Evolutionary conservation across 2,329 filamentous ascomycete genomes (phyloP).

Genomic region (Monosporascus sp.): DNA sequence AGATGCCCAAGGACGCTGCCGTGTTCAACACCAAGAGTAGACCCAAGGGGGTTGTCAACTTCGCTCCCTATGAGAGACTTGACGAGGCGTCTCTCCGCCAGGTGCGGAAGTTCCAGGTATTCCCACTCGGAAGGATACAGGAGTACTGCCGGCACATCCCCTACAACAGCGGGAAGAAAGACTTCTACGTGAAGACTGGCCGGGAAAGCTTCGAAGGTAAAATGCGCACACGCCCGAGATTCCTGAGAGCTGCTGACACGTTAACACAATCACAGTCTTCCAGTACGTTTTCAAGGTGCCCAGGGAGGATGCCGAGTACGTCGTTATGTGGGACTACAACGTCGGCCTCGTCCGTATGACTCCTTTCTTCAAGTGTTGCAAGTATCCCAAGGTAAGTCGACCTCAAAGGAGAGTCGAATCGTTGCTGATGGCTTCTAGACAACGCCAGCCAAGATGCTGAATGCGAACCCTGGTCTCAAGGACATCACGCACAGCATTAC

Average conservation of each 20-base stretch:
- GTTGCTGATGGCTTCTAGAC: constrained; percentile 86
- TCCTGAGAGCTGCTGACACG: background rate
- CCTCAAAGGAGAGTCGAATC: background rate
- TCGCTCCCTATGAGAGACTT: constrained; percentile 65
- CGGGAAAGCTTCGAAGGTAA: constrained; percentile 84
- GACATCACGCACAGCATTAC: constrained; percentile 95
- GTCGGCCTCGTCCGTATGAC: constrained; percentile 90
- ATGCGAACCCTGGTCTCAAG: constrained; percentile 71
- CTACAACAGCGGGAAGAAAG: constrained; percentile 91
- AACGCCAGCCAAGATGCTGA: constrained; percentile 76
- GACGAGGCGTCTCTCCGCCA: constrained; percentile 51
- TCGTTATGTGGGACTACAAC: constrained; percentile 96
- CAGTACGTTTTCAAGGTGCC: constrained; percentile 76
- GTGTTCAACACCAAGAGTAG: constrained; percentile 54
- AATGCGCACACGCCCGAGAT: constrained; percentile 12
- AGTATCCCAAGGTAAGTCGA: constrained; percentile 71
- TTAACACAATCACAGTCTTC: constrained; percentile 54
- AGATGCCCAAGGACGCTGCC: constrained; percentile 60
- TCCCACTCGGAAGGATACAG: constrained; percentile 58
- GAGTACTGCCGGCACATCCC: constrained; percentile 72
- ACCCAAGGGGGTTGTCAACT: constrained; percentile 64
- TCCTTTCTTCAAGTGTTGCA: constrained; percentile 86
- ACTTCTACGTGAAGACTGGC: constrained; percentile 80
- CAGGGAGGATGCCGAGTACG: constrained; percentile 60
- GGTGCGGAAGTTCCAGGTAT: constrained; percentile 60